Evolutionary conservation across 73 alveolate species (phyloP), one percentile per base, ranked within the genome.

Genomic region (Urostyla sp.): DNA sequence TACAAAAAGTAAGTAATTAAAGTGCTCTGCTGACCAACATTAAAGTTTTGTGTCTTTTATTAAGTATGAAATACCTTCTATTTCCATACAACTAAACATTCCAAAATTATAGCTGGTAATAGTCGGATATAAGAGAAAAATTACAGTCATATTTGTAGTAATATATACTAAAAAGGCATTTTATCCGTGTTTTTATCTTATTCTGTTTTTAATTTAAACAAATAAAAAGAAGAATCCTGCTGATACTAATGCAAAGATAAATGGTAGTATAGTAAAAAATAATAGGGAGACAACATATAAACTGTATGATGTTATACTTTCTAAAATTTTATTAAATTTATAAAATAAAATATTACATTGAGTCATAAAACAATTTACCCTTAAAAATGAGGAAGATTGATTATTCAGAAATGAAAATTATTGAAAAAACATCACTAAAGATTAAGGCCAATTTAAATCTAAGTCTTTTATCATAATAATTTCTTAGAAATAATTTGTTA

Each of bases 1-100:
- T 0, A 84, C 44, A 28, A 30, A 75, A 2, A 52, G n/a, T n/a
- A 76, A 59, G 80, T 59, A 37, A 20, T 67, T 10, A 13, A 43
- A 13, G 59, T 84, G 92, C 38, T 57, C 74, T 0, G 54, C 72
- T 37, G 51, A 5, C 83, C 85, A 75, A 23, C 92, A 84, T 40
- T 27, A 27, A 0, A 84, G 49, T 20, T 38, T 46, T 53, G 61
- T 49, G 56, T 84, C 92, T 61, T 56, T 67, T 23, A 54, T 38
- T 24, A 69, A 49, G 55, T 31, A 66, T 0, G 48, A 24, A 23
- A 28, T 43, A 18, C 85, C 85, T 43, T 63, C 79, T 6, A 73
- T 35, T 16, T 54, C 59, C 0, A 53, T 45, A 30, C 93, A 85
- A 30, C 76, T 55, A 56, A 85, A 76, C 8, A 85, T 18, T 7